These are phyloP conservation scores for Aureobasidium sp. DNA, from an alignment of 2,329 filamentous ascomycete genomes.

Conservation along the genomic window DNA sequence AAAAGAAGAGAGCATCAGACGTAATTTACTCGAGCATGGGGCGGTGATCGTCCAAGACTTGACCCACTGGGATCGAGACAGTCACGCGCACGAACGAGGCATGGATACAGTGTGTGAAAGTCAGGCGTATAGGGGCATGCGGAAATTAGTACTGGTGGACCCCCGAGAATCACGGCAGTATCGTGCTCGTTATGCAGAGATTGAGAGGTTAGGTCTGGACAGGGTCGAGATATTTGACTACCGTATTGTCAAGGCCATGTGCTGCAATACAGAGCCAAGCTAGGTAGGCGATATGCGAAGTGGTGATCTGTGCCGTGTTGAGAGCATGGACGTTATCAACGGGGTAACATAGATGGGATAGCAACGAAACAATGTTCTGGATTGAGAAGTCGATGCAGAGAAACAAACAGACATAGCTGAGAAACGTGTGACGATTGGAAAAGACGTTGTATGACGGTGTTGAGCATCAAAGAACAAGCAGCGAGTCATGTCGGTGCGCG, in stretches of 20 bases:
- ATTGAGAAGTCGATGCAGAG: neutral
- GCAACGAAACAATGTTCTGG: neutral
- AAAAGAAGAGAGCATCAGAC: neutral
- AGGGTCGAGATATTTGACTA: slow-evolving; percentile 9
- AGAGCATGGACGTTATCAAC: neutral
- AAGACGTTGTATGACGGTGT: neutral
- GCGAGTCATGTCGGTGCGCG: neutral
- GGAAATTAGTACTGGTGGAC: slow-evolving; percentile 30
- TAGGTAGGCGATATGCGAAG: neutral
- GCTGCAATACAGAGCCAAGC: neutral
- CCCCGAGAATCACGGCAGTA: slow-evolving; percentile 17
- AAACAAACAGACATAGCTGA: neutral
- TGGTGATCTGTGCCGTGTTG: neutral
- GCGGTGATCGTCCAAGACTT: slow-evolving; percentile 14
- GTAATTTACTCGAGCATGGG: neutral
- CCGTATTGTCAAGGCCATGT: neutral
- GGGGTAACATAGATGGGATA: neutral
- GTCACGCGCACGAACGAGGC: slow-evolving; percentile 20
- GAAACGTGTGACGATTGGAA: neutral
- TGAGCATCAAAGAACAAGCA: neutral
- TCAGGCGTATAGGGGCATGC: slow-evolving; percentile 26
- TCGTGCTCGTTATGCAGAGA: neutral
- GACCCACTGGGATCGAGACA: slow-evolving; percentile 28
- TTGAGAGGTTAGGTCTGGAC: slow-evolving; percentile 2
- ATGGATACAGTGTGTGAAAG: slow-evolving; percentile 26